A percentile compares a stretch with the other conserved stretches of the same genome.
phyloP scores from a whole-genome alignment of 2,329 filamentous ascomycete species.

The Septoria linicola region DNA sequence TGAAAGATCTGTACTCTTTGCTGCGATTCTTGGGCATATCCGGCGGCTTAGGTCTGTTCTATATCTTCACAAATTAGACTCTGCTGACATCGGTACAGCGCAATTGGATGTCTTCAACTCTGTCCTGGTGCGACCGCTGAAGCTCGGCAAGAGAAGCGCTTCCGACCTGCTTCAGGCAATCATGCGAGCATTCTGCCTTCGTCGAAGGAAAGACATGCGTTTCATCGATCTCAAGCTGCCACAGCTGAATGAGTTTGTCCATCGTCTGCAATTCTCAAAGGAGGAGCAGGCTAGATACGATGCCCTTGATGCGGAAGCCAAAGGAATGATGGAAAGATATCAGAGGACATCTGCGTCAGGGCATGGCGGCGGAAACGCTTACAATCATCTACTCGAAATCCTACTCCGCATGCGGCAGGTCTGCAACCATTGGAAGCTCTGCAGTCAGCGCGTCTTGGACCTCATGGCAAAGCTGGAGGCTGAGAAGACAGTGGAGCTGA shows the following conservation, averaged over 20 bases:
- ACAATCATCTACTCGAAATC: slow-evolving; percentile 75
- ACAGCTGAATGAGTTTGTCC: slow-evolving; percentile 72
- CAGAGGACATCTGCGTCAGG: slow-evolving; percentile 27
- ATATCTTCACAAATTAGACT: neutral
- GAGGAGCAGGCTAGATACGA: slow-evolving; percentile 78
- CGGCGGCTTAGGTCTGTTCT: slow-evolving; percentile 62
- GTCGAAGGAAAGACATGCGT: slow-evolving; percentile 82
- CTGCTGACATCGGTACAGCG: slow-evolving; percentile 39
- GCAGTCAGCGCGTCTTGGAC: slow-evolving; percentile 70
- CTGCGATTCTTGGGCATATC: slow-evolving; percentile 73
- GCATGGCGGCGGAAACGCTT: slow-evolving; percentile 50
- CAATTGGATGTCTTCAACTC: slow-evolving; percentile 71
- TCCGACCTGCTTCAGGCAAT: slow-evolving; percentile 69
- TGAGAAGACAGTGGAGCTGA: slow-evolving; percentile 67
- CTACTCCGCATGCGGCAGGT: slow-evolving; percentile 79
- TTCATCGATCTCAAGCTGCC: slow-evolving; percentile 82
- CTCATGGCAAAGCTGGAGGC: slow-evolving; percentile 68
- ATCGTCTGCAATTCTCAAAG: slow-evolving; percentile 69
- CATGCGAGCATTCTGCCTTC: slow-evolving; percentile 76
- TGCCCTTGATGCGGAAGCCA: slow-evolving; percentile 70
- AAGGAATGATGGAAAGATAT: slow-evolving; percentile 64
- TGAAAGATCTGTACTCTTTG: slow-evolving; percentile 78
- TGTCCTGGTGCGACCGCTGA: slow-evolving; percentile 68
- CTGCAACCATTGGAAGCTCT: slow-evolving; percentile 86
- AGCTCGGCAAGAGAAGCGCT: slow-evolving; percentile 55